Evolutionary conservation across 768 basidiomycete species (phyloP).

Genomic region (Lentinula guzmanii): DNA sequence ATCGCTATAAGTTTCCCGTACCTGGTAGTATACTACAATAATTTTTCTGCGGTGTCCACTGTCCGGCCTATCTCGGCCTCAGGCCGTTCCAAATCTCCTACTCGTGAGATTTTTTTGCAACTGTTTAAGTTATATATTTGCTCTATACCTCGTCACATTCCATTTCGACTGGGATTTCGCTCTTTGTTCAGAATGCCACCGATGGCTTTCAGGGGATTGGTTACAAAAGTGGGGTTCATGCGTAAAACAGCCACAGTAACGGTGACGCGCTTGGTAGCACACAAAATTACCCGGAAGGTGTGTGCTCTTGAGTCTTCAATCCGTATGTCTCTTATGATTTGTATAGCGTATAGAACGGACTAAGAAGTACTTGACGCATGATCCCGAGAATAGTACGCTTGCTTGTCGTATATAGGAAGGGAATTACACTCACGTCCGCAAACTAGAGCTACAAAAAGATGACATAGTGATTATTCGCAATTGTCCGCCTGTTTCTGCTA

Average conservation of each 20-base stretch:
- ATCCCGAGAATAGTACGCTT: constrained; percentile 61
- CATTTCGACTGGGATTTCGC: background rate
- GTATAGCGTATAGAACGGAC: constrained; percentile 63
- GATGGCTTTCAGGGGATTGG: constrained; percentile 67
- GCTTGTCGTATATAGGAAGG: background rate
- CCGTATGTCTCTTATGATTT: constrained; percentile 3
- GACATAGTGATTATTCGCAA: constrained; percentile 77
- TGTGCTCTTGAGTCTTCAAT: constrained; percentile 11
- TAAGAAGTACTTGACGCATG: constrained; percentile 77
- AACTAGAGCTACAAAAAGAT: constrained; percentile 54
- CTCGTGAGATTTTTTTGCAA: too few species aligned
- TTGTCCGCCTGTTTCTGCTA: constrained; percentile 74
- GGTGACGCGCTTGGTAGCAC: constrained; percentile 68
- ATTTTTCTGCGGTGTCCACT: too few species aligned
- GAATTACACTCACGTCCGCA: constrained; percentile 5
- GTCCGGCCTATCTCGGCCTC: too few species aligned
- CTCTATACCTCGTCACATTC: background rate
- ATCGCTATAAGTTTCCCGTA: too few species aligned
- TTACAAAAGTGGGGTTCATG: constrained; percentile 81
- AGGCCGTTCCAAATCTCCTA: too few species aligned
- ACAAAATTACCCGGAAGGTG: constrained; percentile 75
- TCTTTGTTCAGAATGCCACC: constrained; percentile 54
- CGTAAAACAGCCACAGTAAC: constrained; percentile 81
- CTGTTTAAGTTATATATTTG: too few species aligned
- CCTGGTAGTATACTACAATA: too few species aligned